Evolutionary conservation across 169 alveolate species (phyloP).

Genomic region (Plasmodium berghei): DNA sequence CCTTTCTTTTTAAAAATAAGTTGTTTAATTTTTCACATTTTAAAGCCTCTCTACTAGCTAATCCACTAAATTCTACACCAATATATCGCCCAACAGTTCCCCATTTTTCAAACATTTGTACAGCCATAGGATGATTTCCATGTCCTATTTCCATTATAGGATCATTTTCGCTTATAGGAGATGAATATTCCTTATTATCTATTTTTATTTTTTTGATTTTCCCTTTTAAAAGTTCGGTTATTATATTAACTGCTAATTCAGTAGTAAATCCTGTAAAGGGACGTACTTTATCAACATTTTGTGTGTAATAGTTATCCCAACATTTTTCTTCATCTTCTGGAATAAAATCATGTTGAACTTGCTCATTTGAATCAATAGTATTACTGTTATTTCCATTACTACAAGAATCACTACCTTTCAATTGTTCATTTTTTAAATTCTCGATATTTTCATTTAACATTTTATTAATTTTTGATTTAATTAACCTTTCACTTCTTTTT

Average conservation of each 20-base stretch:
- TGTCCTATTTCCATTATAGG: conserved; percentile 84
- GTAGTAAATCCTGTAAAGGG: conserved; percentile 68
- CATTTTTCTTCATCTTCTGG: conserved; percentile 75
- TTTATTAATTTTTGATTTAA: conserved; percentile 50
- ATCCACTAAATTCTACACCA: conserved; percentile 80
- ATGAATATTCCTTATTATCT: conserved; percentile 36
- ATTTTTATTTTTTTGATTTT: conserved; percentile 33
- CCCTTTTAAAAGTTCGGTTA: conserved; percentile 16
- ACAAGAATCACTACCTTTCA: background rate
- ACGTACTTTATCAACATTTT: conserved; percentile 29
- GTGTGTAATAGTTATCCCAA: conserved; percentile 73
- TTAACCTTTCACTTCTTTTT: conserved; percentile 63
- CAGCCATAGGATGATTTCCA: conserved; percentile 85
- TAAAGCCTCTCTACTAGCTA: conserved; percentile 78
- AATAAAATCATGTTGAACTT: conserved; percentile 20
- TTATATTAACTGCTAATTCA: conserved; percentile 72
- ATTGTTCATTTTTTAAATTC: conserved; percentile 5
- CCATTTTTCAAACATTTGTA: conserved; percentile 78
- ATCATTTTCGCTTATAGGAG: conserved; percentile 71
- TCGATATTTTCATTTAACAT: conserved; percentile 52
- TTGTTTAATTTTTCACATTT: conserved; percentile 59
- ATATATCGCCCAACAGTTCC: conserved; percentile 65
- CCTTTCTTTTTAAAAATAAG: conserved; percentile 45
- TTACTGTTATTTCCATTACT: background rate
- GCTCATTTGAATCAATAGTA: background rate